Conservation (phyloP, 1,139 yeast species). For the Magnusiomyces magnusii region DNA sequence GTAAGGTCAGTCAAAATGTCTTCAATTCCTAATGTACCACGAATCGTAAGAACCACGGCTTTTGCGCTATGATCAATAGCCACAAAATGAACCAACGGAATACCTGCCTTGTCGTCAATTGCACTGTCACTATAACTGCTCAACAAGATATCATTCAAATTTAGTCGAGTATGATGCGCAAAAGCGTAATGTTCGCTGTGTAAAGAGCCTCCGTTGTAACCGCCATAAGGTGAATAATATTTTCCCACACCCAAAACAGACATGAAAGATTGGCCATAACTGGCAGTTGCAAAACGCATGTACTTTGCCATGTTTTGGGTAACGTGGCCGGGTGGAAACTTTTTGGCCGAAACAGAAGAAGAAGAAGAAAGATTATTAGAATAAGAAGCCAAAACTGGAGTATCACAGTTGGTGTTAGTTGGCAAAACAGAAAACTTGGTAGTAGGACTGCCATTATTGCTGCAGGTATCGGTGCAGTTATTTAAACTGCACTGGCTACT, state of each 20-base stretch:
- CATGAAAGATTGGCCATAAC: slow-evolving; percentile 35
- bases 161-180: slow-evolving; percentile 30
- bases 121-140: slow-evolving; percentile 29
- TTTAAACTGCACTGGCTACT: not conserved
- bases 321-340: slow-evolving; percentile 27
- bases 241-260: slow-evolving; percentile 30
- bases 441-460: not conserved
- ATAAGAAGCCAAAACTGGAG: not conserved
- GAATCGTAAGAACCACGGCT: slow-evolving; percentile 31
- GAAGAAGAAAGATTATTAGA: not conserved
- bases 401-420: not conserved
- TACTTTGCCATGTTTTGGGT: slow-evolving; percentile 30
- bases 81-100: slow-evolving; percentile 32
- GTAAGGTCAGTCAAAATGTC: slow-evolving; percentile 33
- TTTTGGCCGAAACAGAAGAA: not conserved
- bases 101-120: slow-evolving; percentile 27
- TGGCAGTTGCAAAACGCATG: slow-evolving; percentile 32
- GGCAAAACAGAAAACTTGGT: not conserved
- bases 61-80: slow-evolving; percentile 31
- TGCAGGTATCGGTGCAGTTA: not conserved
- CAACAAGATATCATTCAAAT: slow-evolving; percentile 29
- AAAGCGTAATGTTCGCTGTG: slow-evolving; percentile 33
- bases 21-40: slow-evolving; percentile 34
- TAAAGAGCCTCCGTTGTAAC: slow-evolving; percentile 20
- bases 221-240: slow-evolving; percentile 21